A percentile compares a stretch with the other conserved stretches of the same genome.
phyloP scores from a whole-genome alignment of 2,329 filamentous ascomycete genomes.

The Microdochium trichocladiopsis region DNA sequence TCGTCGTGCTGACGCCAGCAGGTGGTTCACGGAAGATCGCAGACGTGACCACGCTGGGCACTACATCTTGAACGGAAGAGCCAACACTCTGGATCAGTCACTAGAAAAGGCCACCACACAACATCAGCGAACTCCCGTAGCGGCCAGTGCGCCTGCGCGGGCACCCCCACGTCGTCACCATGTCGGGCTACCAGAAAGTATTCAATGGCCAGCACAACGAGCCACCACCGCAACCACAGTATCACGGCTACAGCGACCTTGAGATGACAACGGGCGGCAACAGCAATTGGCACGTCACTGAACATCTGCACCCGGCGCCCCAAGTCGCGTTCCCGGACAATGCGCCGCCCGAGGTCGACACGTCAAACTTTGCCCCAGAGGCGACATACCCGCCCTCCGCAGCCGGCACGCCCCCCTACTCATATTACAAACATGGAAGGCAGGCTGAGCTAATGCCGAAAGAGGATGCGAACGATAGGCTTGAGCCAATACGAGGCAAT shows the following conservation, averaged over 20 bases:
- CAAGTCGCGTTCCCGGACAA: not conserved
- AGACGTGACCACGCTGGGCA: too few species aligned
- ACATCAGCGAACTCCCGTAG: too few species aligned
- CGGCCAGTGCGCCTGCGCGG: too few species aligned
- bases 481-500: not conserved
- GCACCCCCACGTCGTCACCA: too few species aligned
- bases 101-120: too few species aligned
- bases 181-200: too few species aligned
- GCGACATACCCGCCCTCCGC: not conserved
- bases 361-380: not conserved
- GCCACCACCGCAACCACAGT: not conserved
- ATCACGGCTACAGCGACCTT: not conserved
- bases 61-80: too few species aligned
- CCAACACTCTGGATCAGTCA: too few species aligned
- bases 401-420: not conserved
- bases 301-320: not conserved
- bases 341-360: not conserved
- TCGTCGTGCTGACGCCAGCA: too few species aligned
- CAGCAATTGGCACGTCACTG: not conserved
- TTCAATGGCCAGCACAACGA: too few species aligned
- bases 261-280: not conserved
- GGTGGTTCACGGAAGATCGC: too few species aligned
- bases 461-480: not conserved
- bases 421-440: not conserved
- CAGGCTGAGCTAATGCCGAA: not conserved